Evolutionary conservation across 2,329 filamentous ascomycete species (phyloP).

Genomic region (Aspergillus sp.): DNA sequence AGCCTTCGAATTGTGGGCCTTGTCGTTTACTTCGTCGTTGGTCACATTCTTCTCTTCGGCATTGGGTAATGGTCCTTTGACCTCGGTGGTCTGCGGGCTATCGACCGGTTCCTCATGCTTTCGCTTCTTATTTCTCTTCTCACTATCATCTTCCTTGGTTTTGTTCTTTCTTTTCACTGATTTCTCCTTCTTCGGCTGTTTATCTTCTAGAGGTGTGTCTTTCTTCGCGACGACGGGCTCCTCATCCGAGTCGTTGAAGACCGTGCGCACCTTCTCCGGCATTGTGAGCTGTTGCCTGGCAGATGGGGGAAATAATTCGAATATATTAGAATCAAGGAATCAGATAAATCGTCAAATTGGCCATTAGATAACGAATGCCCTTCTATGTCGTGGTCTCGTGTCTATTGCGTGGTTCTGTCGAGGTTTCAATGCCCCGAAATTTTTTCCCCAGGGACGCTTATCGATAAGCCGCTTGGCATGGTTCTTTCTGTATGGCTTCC

Average conservation of each 20-base stretch:
- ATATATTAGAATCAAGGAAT: no score
- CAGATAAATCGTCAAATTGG: no score
- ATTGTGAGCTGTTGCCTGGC: constrained; percentile 19
- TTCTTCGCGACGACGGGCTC: constrained; percentile 12
- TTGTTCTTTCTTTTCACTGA: constrained; percentile 6
- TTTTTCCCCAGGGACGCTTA: constrained; percentile 18
- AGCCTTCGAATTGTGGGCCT: constrained; percentile 5
- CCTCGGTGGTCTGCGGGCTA: constrained; percentile 4
- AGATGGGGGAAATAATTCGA: no score
- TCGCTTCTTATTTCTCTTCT: constrained; percentile 26
- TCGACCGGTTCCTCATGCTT: constrained; percentile 23
- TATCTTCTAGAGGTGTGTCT: constrained; percentile 2
- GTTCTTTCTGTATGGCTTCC: not conserved
- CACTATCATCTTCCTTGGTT: constrained; percentile 3
- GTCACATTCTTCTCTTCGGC: not conserved
- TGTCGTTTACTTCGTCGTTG: not conserved
- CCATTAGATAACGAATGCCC: no score
- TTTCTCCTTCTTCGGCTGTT: not conserved
- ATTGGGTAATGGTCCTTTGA: not conserved
- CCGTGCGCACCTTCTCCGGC: constrained; percentile 38
- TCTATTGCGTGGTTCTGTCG: not conserved
- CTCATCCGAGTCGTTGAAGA: constrained; percentile 32
- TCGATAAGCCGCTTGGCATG: constrained; percentile 23
- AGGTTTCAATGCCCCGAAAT: constrained; percentile 14
- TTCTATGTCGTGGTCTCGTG: no score